Percentiles rank a stretch among this genome's conserved stretches.
These are phyloP conservation scores for Sarocladiaceae sp. DNA, from an alignment of 2,329 filamentous ascomycete genomes.

Conservation along the genomic window DNA sequence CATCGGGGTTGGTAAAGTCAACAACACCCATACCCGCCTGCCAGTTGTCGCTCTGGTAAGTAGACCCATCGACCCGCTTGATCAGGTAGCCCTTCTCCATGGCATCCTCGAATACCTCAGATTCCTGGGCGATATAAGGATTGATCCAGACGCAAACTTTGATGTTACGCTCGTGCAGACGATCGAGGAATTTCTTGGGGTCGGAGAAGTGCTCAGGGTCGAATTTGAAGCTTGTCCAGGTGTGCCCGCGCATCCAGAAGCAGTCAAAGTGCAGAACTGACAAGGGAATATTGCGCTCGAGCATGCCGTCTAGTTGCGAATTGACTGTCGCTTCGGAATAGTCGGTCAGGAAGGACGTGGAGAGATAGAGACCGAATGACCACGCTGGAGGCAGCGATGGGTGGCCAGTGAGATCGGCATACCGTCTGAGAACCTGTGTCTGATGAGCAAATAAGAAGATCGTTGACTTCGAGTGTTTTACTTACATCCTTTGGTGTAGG, in stretches of 20 bases:
- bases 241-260: conserved; percentile 74
- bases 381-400: conserved; percentile 64
- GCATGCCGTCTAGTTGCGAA: conserved; percentile 66
- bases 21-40: conserved; percentile 72
- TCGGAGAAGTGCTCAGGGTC: conserved; percentile 66
- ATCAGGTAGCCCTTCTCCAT: conserved; percentile 64
- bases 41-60: conserved; percentile 77
- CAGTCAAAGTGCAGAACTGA: conserved; percentile 75
- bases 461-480: not conserved
- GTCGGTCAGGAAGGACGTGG: conserved; percentile 69
- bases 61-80: conserved; percentile 62
- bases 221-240: conserved; percentile 73
- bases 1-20: conserved; percentile 70
- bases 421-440: conserved; percentile 52
- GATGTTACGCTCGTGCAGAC: conserved; percentile 59
- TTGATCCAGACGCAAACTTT: conserved; percentile 77
- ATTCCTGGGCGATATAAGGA: conserved; percentile 68
- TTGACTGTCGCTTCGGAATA: conserved; percentile 68
- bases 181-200: conserved; percentile 57
- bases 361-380: conserved; percentile 75
- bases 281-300: conserved; percentile 58
- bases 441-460: not conserved
- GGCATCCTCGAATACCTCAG: conserved; percentile 60
- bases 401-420: conserved; percentile 63
- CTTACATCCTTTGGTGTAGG: conserved; percentile 61